A percentile compares a stretch with the other conserved stretches of the same genome.
These are phyloP conservation scores for Sporothrix dimorphospora DNA, from an alignment of 2,329 filamentous ascomycete genomes.

Conservation along the genomic window DNA sequence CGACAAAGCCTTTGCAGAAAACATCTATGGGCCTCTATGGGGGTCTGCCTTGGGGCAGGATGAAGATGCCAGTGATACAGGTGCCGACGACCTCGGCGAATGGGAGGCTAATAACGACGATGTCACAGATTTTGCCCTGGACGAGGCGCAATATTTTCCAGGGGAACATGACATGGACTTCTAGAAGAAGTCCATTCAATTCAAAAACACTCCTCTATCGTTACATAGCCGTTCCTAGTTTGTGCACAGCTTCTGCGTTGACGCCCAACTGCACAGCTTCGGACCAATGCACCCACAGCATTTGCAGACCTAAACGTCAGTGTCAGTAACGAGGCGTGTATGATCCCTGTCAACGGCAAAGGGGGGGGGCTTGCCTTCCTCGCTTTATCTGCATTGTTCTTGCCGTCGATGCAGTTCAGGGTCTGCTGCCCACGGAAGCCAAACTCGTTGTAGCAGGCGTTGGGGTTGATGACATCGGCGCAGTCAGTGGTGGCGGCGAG, in stretches of 20 bases:
- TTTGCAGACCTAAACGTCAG: conserved; percentile 41
- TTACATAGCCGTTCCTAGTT: background rate
- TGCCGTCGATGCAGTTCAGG: conserved; percentile 44
- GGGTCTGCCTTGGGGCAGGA: too few relatives aligned
- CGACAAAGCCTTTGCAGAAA: background rate
- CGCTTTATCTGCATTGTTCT: conserved; percentile 40
- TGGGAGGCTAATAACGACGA: too few relatives aligned
- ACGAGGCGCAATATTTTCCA: too few relatives aligned
- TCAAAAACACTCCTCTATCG: too few relatives aligned
- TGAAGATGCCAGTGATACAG: too few relatives aligned
- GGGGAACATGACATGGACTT: too few relatives aligned
- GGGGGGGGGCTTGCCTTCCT: conserved; percentile 38
- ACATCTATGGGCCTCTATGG: too few relatives aligned
- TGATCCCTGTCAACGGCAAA: background rate
- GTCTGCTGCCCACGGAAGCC: conserved; percentile 42
- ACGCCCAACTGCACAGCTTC: conserved; percentile 45
- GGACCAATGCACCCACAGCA: conserved; percentile 45
- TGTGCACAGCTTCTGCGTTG: conserved; percentile 31
- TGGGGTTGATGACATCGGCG: conserved; percentile 46
- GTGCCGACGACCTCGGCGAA: too few relatives aligned
- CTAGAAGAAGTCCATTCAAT: too few relatives aligned
- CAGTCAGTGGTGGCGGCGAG: conserved; percentile 45
- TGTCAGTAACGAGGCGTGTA: background rate
- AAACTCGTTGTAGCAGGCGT: conserved; percentile 48
- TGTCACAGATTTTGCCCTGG: too few relatives aligned